Evolutionary conservation across 2,329 filamentous ascomycete species (phyloP).

Genomic region (Orbilia blumenaviensis): DNA sequence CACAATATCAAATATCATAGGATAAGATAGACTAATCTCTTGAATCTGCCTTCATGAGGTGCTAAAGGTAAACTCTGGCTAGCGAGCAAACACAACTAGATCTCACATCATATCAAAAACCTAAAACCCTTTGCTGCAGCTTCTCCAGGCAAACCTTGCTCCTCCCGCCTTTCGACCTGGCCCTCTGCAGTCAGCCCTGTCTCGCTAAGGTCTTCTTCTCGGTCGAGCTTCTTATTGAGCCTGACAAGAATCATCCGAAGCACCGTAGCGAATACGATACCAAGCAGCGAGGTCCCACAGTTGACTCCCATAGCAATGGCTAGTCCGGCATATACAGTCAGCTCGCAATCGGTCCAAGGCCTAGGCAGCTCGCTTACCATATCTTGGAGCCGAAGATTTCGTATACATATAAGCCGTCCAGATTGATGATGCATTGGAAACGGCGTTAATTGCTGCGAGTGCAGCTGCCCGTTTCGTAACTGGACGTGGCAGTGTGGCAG

Average conservation of each 20-base stretch:
- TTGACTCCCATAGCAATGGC: conserved; percentile 74
- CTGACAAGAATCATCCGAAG: conserved; percentile 71
- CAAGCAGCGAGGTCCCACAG: conserved; percentile 71
- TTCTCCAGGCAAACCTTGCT: conserved; percentile 67
- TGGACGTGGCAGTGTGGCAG: conserved; percentile 77
- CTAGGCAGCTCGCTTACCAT: conserved; percentile 19
- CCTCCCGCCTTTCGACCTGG: conserved; percentile 60
- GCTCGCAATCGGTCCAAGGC: not conserved
- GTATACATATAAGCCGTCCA: conserved; percentile 76
- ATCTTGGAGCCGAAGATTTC: conserved; percentile 59
- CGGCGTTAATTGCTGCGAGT: conserved; percentile 78
- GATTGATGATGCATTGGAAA: conserved; percentile 75
- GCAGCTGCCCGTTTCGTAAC: conserved; percentile 78
- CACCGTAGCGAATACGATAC: conserved; percentile 71
- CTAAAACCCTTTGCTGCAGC: conserved; percentile 72
- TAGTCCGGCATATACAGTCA: conserved; percentile 27
- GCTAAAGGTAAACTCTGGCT: too few species aligned
- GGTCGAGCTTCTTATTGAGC: conserved; percentile 75
- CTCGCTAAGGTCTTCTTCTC: conserved; percentile 66
- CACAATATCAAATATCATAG: not conserved
- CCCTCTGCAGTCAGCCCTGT: conserved; percentile 6
- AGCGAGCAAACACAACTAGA: not conserved
- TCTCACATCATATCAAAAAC: conserved; percentile 67
- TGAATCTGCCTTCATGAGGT: too few species aligned
- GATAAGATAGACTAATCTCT: not conserved